phyloP scores from a whole-genome alignment of 2,329 filamentous ascomycete species.

The Diaporthe citrichinensis region DNA sequence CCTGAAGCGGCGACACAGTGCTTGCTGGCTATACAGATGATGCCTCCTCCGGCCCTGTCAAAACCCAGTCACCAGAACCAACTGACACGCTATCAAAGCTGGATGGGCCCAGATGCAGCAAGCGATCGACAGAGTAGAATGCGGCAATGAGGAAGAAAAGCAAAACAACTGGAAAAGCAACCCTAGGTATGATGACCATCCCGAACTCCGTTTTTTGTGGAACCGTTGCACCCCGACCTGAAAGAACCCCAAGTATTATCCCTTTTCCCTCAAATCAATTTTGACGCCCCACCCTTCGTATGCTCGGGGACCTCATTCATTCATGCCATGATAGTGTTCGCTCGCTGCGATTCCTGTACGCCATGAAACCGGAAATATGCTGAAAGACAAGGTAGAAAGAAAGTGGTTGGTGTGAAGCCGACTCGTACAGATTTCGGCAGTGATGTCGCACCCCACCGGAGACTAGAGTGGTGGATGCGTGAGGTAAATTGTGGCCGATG shows the following conservation, averaged over 20 bases:
- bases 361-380: slow-evolving; percentile 31
- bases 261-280: slow-evolving; percentile 33
- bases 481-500: background rate
- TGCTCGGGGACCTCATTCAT: slow-evolving; percentile 42
- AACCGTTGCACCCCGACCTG: slow-evolving; percentile 24
- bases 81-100: slow-evolving; percentile 37
- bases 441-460: background rate
- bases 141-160: slow-evolving; percentile 10
- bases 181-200: slow-evolving; percentile 39
- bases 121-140: slow-evolving; percentile 27
- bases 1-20: slow-evolving; percentile 31
- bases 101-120: slow-evolving; percentile 36
- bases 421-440: background rate
- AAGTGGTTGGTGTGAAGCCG: background rate
- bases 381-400: slow-evolving; percentile 25
- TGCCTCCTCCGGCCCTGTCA: background rate
- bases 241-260: slow-evolving; percentile 27
- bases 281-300: slow-evolving; percentile 40
- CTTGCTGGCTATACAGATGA: slow-evolving; percentile 26
- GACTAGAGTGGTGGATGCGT: background rate
- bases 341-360: slow-evolving; percentile 39
- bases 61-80: slow-evolving; percentile 32
- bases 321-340: slow-evolving; percentile 34
- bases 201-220: slow-evolving; percentile 37
- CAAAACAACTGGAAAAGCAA: background rate